A percentile compares a stretch with the other conserved stretches of the same genome.
These are phyloP conservation scores for Smittium culicis DNA, from an alignment of 371 early-diverging fungal species.

Conservation along the genomic window DNA sequence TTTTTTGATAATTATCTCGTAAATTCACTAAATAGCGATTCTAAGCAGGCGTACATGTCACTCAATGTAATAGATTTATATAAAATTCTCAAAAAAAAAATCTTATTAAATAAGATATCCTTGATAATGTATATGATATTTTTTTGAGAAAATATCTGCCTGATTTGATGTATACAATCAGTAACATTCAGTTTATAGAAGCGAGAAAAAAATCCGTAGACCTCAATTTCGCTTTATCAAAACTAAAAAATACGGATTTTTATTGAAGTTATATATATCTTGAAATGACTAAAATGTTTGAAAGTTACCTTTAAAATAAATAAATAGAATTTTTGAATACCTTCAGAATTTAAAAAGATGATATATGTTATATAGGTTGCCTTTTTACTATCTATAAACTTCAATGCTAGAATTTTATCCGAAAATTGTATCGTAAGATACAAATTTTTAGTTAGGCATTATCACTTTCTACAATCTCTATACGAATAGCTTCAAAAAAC, in stretches of 20 bases:
- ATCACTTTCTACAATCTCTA: neutral
- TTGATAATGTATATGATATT: neutral
- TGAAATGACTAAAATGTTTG: neutral
- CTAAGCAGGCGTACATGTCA: neutral
- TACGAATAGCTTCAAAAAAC: neutral
- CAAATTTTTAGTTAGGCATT: neutral
- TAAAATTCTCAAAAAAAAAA: neutral
- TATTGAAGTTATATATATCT: neutral
- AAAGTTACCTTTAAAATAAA: neutral
- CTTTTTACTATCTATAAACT: neutral
- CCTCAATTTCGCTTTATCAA: neutral
- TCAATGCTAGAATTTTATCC: neutral
- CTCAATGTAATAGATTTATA: neutral
- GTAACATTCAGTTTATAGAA: neutral
- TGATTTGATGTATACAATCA: neutral
- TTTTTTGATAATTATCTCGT: neutral
- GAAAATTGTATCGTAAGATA: neutral
- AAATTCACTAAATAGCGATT: neutral
- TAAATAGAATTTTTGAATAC: neutral
- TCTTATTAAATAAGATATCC: neutral
- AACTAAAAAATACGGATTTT: neutral
- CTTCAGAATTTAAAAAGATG: neutral
- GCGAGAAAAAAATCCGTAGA: neutral
- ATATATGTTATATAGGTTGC: neutral
- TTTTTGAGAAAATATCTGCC: neutral